Percentiles rank a stretch among this genome's conserved stretches.
These are phyloP conservation scores for Calonectria multiphialidica DNA, from an alignment of 2,329 filamentous ascomycete species.

Conservation along the genomic window DNA sequence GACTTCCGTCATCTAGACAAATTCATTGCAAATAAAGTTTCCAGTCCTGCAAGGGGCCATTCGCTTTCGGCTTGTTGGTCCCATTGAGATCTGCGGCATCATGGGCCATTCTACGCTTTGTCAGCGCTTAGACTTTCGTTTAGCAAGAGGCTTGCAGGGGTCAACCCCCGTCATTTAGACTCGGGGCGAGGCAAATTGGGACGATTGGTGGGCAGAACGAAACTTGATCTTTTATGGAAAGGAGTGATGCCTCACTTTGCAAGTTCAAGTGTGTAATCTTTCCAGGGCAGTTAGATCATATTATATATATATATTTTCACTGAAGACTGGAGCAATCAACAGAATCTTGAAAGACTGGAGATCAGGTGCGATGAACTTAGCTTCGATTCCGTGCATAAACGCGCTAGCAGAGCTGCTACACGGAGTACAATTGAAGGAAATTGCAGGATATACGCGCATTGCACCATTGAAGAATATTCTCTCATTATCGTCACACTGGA, in stretches of 20 bases:
- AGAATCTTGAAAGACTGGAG: too few species aligned
- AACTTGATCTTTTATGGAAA: too few species aligned
- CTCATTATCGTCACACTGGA: too few species aligned
- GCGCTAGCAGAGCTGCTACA: not conserved
- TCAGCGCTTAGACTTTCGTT: not conserved
- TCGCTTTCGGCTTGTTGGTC: not conserved
- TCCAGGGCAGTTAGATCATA: not conserved
- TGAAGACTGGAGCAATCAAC: too few species aligned
- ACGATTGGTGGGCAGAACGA: not conserved
- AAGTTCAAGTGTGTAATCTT: too few species aligned
- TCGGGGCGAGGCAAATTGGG: not conserved
- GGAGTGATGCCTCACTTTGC: not conserved
- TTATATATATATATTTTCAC: too few species aligned
- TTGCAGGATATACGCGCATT: not conserved
- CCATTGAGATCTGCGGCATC: not conserved
- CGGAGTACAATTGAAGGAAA: not conserved
- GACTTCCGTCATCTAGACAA: too few species aligned
- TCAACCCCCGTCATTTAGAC: not conserved
- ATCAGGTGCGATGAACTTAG: too few species aligned
- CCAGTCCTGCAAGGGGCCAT: not conserved
- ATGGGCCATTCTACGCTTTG: not conserved
- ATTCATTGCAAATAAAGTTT: not conserved
- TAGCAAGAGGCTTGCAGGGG: not conserved
- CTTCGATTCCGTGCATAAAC: too few species aligned
- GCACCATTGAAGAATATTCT: not conserved